Conservation (phyloP, 805 yeast genomes). For the Lachancea meyersii region DNA sequence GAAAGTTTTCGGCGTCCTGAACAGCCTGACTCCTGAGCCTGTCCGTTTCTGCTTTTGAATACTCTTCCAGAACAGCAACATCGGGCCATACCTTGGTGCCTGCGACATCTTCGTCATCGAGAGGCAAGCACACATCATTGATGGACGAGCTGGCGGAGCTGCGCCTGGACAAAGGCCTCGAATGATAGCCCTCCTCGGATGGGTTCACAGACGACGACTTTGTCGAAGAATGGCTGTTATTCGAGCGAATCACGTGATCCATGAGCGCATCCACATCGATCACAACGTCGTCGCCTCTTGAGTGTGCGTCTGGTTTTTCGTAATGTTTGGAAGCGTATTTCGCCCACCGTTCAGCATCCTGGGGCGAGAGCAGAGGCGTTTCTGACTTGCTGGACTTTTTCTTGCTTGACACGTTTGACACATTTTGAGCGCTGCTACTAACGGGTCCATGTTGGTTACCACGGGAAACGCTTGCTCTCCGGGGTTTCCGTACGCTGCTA, state of each 20-base stretch:
- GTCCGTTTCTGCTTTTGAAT: slow-evolving; percentile 60
- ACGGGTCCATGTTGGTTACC: not conserved
- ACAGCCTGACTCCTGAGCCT: slow-evolving; percentile 39
- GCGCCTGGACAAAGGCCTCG: slow-evolving; percentile 39
- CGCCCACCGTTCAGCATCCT: slow-evolving; percentile 10
- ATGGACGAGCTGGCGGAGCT: slow-evolving; percentile 59
- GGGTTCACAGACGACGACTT: slow-evolving; percentile 7
- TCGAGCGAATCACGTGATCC: slow-evolving; percentile 22
- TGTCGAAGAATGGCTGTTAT: slow-evolving; percentile 5
- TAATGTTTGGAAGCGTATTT: not conserved
- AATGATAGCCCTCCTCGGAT: slow-evolving; percentile 28
- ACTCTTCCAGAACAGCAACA: slow-evolving; percentile 64
- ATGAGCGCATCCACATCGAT: slow-evolving; percentile 32
- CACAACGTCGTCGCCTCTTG: slow-evolving; percentile 23
- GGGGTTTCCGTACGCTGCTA: not conserved
- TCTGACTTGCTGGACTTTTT: not conserved
- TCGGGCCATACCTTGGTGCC: slow-evolving; percentile 69
- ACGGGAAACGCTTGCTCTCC: slow-evolving; percentile 6
- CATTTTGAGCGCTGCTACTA: not conserved
- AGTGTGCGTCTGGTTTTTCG: not conserved
- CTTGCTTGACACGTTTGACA: not conserved
- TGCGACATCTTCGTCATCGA: slow-evolving; percentile 43
- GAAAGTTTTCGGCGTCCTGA: slow-evolving; percentile 35
- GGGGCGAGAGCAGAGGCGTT: slow-evolving; percentile 2
- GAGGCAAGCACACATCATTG: slow-evolving; percentile 88